Base-by-base conservation (phyloP, 2,329 filamentous ascomycete species). In the Claviceps sorghi region DNA sequence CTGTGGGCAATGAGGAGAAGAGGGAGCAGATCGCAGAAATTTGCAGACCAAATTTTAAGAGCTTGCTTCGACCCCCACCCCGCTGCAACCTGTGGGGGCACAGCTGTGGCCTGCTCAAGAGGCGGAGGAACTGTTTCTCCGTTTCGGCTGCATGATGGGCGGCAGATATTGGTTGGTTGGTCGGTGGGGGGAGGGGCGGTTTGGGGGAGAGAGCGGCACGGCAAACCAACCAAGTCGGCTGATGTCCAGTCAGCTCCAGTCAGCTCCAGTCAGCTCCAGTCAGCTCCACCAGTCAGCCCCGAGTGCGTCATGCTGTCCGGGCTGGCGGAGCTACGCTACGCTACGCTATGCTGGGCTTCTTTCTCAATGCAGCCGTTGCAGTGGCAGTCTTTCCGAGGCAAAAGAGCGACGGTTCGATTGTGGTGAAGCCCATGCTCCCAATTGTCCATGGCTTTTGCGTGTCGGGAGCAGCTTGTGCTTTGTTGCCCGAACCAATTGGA, bases 21-120 rank as follows among this genome's bases (percentile, higher is more conserved):
- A 54, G n/a, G n/a, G n/a, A n/a, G n/a, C n/a, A 48, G 53, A 51
- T 6, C 59, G 60, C 9, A 42, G 45, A 49, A 51, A 36, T 48
- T 50, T 50, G 44, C 53, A 56, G 54, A 61, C 64, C 34, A 62
- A 64, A 62, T 65, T 66, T 64, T 59, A 61, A 61, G 52, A 53
- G 42, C 43, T 53, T 42, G 48, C 26, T 26, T 26, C 5, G 26
- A 26, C 26, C 26, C 26, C 26, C 26, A 26, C 43, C 32, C 52
- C 44, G 22, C 26, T 22, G 5, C 9, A 2, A 21, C 22, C 22
- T 44, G 44, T 41, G 29, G 7, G 48, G 21, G 17, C 7, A 3
- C 29, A 53, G 40, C 22, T 53, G 48, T 43, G 44, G 48, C 43
- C 48, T 36, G 40, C 32, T 29, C 19, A 34, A 34, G 11, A 36